Base-by-base conservation (phyloP, 352 stramenopile genomes). In the Pythium graminicola region DNA sequence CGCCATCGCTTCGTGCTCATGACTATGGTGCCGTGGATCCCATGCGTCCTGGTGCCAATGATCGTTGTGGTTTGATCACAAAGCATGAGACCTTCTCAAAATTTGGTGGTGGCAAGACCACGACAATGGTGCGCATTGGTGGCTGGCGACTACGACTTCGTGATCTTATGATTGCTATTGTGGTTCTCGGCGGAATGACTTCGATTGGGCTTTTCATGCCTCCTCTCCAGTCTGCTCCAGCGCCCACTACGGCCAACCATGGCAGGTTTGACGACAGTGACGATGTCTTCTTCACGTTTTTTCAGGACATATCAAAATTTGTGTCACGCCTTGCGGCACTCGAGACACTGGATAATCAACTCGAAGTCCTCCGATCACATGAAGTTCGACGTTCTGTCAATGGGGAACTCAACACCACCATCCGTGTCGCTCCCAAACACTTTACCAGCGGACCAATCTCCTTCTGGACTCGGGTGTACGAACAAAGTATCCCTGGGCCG, bases 401-500 rank as follows among this genome's bases (percentile, higher is more conserved):
- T 50, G 81, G 83, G 39, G 69, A 79, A 54, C 73, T 94, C 24
- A 70, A 81, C 22, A 87, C 74, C 16, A 81, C 65, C 16, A 48
- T 94, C 11, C 60, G 53, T 9, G 72, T 92, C 13, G 36, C 44
- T 0, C 28, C 75, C 10, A 64, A 58, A 50, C 71, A 66, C 20
- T 77, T 85, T 28, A 64, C 65, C 8, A 64, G 70, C 48, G 75
- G 74, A 0, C 77, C 74, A 2, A 72, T 93, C 40, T 64, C 72
- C 8, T 90, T 92, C 65, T 86, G 69, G 52, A 89, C 81, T 22
- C 71, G 82, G 24, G 58, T 65, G 41, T 93, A 80, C 60, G 79
- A 91, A 23, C 56, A 69, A 41, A 64, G 55, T 26, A 61, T 85
- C 2, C 80, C 82, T 0, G 82, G 72, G 0, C 80, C 80, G 1